Base-by-base conservation (phyloP, 176 grass and related monocot genomes). In the Juncus effusus region DNA sequence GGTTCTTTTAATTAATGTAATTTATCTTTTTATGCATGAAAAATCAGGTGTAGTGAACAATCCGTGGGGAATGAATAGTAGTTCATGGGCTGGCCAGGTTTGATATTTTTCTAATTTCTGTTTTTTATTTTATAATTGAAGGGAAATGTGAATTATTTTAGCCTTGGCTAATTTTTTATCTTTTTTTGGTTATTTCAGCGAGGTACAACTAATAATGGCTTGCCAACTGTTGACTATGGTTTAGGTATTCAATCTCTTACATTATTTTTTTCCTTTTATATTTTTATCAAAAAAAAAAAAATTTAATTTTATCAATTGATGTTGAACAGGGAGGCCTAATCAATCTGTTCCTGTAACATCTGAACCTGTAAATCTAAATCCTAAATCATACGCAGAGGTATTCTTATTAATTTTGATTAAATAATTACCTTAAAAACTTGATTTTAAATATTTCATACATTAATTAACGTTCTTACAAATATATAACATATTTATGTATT, bases 61-160 rank as follows among this genome's bases (percentile, higher is more conserved):
- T 47, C 6, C 44, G 9, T 74, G 70, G 91, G 93, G 88, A 6
- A 57, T 82, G 61, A 70, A 47, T 68, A 88, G 74, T 69, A 84
- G 76, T 70, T 59, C 80, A 51, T 86, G 85, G 88, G 85, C 82
- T 77, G 19, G 56, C 42, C 85, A 88, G 82, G 92, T 91, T 75
- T 62, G 54, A 63, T 58, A 58, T 55, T 12, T 40, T 57, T 6
- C 9, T 47, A 40, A 49, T 47, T 77, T 38, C 40, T 75, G 62
- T 37, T 59, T 40, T 50, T 38, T 36, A 12, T 55, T 19, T 53
- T 28, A 28, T 28, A 56, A 74, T 62, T 51, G 1, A 5, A 0
- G 12, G 37, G 13, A 6, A 62, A 75, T 47, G 40, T 68, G 28
- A 2, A 42, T 53, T 64, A 6, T 61, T n/a, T 35, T 16, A 8